Evolutionary conservation across 148 eudicot genomes (phyloP).

Genomic region (Nepenthes gracilis): DNA sequence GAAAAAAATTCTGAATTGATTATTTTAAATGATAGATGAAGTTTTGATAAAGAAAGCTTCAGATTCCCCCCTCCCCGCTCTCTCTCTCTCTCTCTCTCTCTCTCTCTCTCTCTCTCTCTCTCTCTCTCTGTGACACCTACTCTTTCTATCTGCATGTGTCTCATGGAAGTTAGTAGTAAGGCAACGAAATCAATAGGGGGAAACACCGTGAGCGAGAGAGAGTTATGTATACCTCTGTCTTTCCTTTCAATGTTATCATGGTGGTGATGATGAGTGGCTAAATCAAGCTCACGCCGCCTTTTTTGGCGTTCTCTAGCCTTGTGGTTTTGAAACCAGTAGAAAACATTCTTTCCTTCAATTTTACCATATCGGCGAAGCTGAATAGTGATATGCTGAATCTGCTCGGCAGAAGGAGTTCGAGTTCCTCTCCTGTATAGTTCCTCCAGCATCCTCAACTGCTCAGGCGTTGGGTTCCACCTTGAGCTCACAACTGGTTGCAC

Average conservation of each 20-base stretch:
- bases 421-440: slow-evolving; percentile 49
- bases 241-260: slow-evolving; percentile 13
- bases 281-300: slow-evolving; percentile 59
- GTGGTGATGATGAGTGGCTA: background rate
- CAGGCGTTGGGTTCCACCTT: slow-evolving; percentile 84
- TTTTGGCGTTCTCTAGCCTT: slow-evolving; percentile 85
- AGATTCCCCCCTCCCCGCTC: too few species aligned
- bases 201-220: background rate
- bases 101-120: too few species aligned
- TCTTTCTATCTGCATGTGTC: too few species aligned
- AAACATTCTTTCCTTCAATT: slow-evolving; percentile 82
- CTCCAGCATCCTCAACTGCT: slow-evolving; percentile 50
- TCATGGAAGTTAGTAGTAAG: background rate
- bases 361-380: slow-evolving; percentile 53
- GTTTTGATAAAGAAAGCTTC: too few species aligned
- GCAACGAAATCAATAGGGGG: slow-evolving; percentile 2
- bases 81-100: too few species aligned
- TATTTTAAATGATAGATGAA: too few species aligned
- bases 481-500: slow-evolving; percentile 36
- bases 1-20: too few species aligned
- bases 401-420: slow-evolving; percentile 52
- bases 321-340: slow-evolving; percentile 91
- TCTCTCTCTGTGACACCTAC: too few species aligned
- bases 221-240: slow-evolving; percentile 17
- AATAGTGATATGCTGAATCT: slow-evolving; percentile 53